A percentile compares a stretch with the other conserved stretches of the same genome.
Evolutionary conservation across 768 basidiomycete species (phyloP).

Genomic region (Mycena filopes): DNA sequence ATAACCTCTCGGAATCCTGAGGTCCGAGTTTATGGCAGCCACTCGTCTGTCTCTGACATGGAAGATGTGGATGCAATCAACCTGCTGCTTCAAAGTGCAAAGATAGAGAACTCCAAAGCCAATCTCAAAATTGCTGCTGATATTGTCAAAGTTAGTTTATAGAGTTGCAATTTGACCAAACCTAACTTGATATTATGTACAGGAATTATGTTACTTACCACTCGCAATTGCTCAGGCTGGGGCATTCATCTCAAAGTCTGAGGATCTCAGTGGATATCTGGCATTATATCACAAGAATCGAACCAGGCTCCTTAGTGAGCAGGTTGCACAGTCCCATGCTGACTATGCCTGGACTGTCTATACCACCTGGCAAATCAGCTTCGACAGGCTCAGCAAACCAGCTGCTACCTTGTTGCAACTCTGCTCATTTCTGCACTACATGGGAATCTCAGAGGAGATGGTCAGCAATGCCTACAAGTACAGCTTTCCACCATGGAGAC

Average conservation of each 20-base stretch:
- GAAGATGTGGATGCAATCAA: slow-evolving; percentile 3
- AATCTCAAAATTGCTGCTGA: slow-evolving; percentile 8
- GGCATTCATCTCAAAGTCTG: slow-evolving; percentile 18
- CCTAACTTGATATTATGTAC: not conserved
- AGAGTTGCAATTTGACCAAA: not conserved
- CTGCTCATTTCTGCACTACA: slow-evolving; percentile 10
- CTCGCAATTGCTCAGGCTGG: slow-evolving; percentile 23
- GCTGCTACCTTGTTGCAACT: not conserved
- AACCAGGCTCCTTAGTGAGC: not conserved
- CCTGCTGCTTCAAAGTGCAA: slow-evolving; percentile 11
- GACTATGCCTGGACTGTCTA: not conserved
- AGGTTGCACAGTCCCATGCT: slow-evolving; percentile 9
- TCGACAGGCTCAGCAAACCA: not conserved
- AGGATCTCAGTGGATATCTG: slow-evolving; percentile 7
- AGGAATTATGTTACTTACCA: slow-evolving; percentile 19
- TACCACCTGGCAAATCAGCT: slow-evolving; percentile 23
- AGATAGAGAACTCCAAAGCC: not conserved
- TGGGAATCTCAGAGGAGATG: slow-evolving; percentile 15
- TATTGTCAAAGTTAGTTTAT: slow-evolving; percentile 24
- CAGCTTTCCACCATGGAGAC: not conserved
- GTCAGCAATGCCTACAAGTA: slow-evolving; percentile 13
- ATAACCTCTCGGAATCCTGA: slow-evolving; percentile 26
- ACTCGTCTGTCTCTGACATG: too few species aligned
- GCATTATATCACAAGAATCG: slow-evolving; percentile 1
- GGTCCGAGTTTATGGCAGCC: slow-evolving; percentile 2